Conservation (phyloP, 2,329 filamentous ascomycete species). For the Ophiostoma himal-ulmi region DNA sequence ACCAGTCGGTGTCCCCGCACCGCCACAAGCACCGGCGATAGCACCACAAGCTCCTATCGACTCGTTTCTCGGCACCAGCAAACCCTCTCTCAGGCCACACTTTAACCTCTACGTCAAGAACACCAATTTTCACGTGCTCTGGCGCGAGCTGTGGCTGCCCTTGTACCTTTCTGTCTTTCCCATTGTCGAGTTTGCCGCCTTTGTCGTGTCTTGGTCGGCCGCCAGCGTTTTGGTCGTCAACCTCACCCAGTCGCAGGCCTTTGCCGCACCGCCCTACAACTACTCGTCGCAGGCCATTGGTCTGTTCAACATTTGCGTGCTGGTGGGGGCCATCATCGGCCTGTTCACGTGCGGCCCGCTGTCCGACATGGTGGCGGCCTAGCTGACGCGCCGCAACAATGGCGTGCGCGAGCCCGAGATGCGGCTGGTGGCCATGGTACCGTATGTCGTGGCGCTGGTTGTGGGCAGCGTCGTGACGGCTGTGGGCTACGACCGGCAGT, state of each 20-base stretch:
- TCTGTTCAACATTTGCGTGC: constrained; percentile 44
- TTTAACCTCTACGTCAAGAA: constrained; percentile 40
- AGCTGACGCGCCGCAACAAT: constrained; percentile 38
- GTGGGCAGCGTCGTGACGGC: constrained; percentile 42
- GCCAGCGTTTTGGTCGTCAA: constrained; percentile 49
- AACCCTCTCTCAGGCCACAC: background rate
- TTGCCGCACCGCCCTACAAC: constrained; percentile 40
- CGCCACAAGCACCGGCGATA: background rate
- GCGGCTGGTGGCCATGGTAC: constrained; percentile 41
- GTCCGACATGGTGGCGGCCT: constrained; percentile 40
- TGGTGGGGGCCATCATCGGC: constrained; percentile 39
- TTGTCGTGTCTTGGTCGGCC: constrained; percentile 50
- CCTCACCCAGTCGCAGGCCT: constrained; percentile 47
- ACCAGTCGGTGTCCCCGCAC: background rate
- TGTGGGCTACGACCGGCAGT: constrained; percentile 43
- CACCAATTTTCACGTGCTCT: constrained; percentile 44
- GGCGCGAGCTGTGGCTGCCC: constrained; percentile 53
- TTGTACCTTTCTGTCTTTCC: constrained; percentile 58
- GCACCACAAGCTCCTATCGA: background rate
- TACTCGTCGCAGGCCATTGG: constrained; percentile 40
- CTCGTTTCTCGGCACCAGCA: background rate
- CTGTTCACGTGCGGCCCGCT: constrained; percentile 40
- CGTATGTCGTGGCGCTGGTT: constrained; percentile 42
- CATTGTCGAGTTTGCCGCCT: constrained; percentile 57
- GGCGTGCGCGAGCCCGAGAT: constrained; percentile 46